Conservation (phyloP, 1,284 basidiomycete species). For the Mycosarcoma mackinlayi region DNA sequence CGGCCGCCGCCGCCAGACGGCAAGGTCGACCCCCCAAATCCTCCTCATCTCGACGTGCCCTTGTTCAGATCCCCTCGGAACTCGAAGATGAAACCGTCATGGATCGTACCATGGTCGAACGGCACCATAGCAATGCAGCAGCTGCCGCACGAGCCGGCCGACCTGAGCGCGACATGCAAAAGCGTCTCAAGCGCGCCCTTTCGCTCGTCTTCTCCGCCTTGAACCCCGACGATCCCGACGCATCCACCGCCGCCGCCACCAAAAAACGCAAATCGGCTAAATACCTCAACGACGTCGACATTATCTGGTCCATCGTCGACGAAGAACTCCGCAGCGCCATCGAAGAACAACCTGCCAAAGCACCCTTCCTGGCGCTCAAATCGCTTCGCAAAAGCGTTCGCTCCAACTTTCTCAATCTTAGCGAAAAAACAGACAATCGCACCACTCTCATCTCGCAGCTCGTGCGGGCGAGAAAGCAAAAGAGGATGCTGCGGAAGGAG, state of each 20-base stretch:
- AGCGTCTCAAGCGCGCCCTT: slow-evolving; percentile 40
- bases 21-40: slow-evolving; percentile 26
- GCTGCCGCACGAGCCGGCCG: slow-evolving; percentile 6
- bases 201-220: slow-evolving; percentile 36
- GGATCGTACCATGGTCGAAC: slow-evolving; percentile 41
- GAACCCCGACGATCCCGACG: slow-evolving; percentile 12
- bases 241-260: background rate
- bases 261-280: slow-evolving; percentile 38
- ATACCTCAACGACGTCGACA: slow-evolving; percentile 51
- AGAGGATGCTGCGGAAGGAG: slow-evolving; percentile 29
- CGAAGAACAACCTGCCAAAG: slow-evolving; percentile 47
- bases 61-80: slow-evolving; percentile 23
- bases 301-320: slow-evolving; percentile 49
- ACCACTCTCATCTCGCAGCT: slow-evolving; percentile 43
- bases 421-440: slow-evolving; percentile 41
- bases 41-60: slow-evolving; percentile 13
- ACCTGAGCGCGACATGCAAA: slow-evolving; percentile 29
- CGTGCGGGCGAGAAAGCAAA: slow-evolving; percentile 33
- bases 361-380: slow-evolving; percentile 42
- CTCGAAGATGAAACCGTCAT: slow-evolving; percentile 32
- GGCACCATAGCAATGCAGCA: slow-evolving; percentile 10
- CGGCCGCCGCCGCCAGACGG: slow-evolving; percentile 1
- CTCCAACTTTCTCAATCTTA: slow-evolving; percentile 32
- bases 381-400: slow-evolving; percentile 35
- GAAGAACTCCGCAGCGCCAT: slow-evolving; percentile 41